Percentiles rank a stretch among this genome's conserved stretches.
Conservation (phyloP, 2,329 filamentous ascomycete species). For the Neoascochyta sp. region DNA sequence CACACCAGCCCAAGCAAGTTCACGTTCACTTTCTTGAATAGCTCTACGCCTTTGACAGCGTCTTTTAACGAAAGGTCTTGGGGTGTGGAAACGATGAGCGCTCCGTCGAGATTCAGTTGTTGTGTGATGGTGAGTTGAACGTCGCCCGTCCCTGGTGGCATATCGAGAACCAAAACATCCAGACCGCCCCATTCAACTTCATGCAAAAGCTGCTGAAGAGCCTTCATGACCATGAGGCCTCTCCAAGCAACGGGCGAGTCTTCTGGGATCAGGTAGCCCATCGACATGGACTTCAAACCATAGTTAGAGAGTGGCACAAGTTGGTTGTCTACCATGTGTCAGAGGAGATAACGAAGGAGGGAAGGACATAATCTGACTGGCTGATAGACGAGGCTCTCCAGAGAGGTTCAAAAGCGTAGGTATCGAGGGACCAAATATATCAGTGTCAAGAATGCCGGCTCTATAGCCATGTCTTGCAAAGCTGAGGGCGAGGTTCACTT, state of each 20-base stretch:
- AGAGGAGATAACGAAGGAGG: conserved; percentile 5
- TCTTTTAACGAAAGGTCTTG: conserved; percentile 91
- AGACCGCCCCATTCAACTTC: conserved; percentile 91
- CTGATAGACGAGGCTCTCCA: conserved; percentile 71
- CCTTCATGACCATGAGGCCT: conserved; percentile 96
- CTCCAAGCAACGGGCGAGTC: conserved; percentile 88
- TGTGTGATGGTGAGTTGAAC: conserved; percentile 96
- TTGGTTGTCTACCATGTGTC: conserved; percentile 59
- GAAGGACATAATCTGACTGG: conserved; percentile 57
- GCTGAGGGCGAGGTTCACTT: conserved; percentile 76
- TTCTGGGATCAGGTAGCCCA: conserved; percentile 85
- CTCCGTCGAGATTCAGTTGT: conserved; percentile 81
- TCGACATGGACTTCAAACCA: conserved; percentile 96
- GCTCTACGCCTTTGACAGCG: conserved; percentile 83
- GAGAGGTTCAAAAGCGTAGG: conserved; percentile 82
- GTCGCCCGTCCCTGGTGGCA: conserved; percentile 92
- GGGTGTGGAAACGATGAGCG: conserved; percentile 86
- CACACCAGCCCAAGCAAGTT: conserved; percentile 75
- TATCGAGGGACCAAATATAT: conserved; percentile 95
- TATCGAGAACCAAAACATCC: conserved; percentile 82
- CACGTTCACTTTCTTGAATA: conserved; percentile 83
- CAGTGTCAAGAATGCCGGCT: conserved; percentile 86
- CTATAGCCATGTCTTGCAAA: conserved; percentile 79
- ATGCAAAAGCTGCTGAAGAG: conserved; percentile 89
- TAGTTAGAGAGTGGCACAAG: conserved; percentile 88